Evolutionary conservation across 2,329 filamentous ascomycete species (phyloP), one percentile per base, ranked within the genome.

Genomic region (Myriosclerotinia scirpicola): DNA sequence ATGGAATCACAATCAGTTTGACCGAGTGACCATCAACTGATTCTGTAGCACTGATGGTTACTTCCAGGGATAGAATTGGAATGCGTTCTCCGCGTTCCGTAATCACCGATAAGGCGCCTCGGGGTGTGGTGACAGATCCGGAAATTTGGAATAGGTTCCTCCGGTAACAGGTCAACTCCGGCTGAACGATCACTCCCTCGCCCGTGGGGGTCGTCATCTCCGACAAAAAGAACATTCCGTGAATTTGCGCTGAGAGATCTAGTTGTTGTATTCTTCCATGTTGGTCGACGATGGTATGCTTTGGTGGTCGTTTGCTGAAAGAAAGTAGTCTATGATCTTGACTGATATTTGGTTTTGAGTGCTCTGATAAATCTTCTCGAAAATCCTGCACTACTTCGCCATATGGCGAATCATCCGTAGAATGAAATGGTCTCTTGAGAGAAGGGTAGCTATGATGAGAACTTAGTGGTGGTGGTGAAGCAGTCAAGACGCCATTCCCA

Each of bases 141-240:
- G 93, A 96, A 75, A 97, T 96, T 78, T 97, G 94, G 79, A 98
- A 98, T 59, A 98, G 82, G 76, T 98, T 98, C 58, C 94, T 87
- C 71, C 94, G 90, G 79, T 98, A 98, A 83, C 94, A 98, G 3
- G 94, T 98, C 77, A 98, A 79, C 79, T 98, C 94, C 63, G 87
- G 92, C 76, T 90, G 89, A 66, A 78, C 79, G 15, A 79, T 77
- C 40, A 72, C 63, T 67, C 84, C 85, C 71, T 89, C 86, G 71
- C 78, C 82, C 65, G 81, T 80, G 69, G 83, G 71, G 20, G 73
- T 73, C 44, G 74, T 72, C 63, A 76, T 69, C 76, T 94, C 91
- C 40, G 91, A 92, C 42, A 94, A 82, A 77, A 94, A 94, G 81
- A 94, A 94, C 90, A 94, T 93, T 80, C 91, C 91, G 75, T 93